Base-by-base conservation (phyloP, 371 early-diverging fungal genomes). In the Umbelopsis sp. region DNA sequence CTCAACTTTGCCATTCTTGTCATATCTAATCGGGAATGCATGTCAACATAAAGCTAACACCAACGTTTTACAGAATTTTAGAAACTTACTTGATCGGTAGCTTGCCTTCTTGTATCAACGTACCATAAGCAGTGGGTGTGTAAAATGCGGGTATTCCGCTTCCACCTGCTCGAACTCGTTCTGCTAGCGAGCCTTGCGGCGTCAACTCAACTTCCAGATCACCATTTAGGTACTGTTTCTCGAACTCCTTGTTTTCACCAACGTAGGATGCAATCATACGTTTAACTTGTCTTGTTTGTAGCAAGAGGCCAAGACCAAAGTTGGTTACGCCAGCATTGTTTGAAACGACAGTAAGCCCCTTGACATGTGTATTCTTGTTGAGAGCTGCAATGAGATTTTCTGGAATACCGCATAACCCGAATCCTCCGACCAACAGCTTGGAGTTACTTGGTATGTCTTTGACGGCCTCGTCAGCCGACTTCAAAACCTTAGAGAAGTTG, bases 161-260 rank as follows among this genome's bases (percentile, higher is more conserved):
- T 65, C 92, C 92, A 16, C 90, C 90, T 51, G 87, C 87, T 45
- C 91, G 80, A 20, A 90, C 74, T 63, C 87, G 79, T 78, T 91
- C 92, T 3, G 92, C 90, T 35, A 91, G 72, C 0, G 91, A 83
- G 7, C 87, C 86, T 74, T 81, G 80, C 11, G 81, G 81, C 6
- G 72, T 79, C 25, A 81, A 69, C 67, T 81, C 77, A 44, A 80
- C 80, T 67, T 92, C 92, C n/a, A 91, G 83, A 70, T 89, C 91
- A 10, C 92, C 92, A 65, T 77, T 78, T 32, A 92, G 79, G 68
- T 92, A 92, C 71, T 89, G 90, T 14, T 87, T 76, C 65, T 87
- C 89, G 77, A 92, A 92, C 74, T 88, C 89, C 63, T 84, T 82
- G 82, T 92, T 92, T 69, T 92, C 91, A 50, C 91, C 92, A 12